phyloP scores from a whole-genome alignment of 805 yeast species.

The Kluyveromyces aestuarii region DNA sequence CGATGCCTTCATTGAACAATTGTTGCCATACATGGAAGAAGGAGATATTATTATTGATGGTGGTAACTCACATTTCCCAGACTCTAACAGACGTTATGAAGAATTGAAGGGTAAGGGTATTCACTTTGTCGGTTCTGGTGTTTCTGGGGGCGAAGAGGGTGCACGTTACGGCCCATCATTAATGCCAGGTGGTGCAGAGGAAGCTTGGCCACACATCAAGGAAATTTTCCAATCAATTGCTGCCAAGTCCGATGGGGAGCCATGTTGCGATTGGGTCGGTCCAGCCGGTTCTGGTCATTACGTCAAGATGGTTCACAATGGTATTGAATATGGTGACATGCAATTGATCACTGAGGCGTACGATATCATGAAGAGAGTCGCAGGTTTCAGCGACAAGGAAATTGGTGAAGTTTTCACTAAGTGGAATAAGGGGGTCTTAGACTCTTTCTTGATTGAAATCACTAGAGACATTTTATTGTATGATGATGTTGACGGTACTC shows the following conservation, averaged over 20 bases:
- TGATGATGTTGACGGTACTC: conserved; percentile 84
- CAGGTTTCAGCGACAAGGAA: conserved; percentile 83
- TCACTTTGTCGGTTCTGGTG: conserved; percentile 96
- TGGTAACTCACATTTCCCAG: conserved; percentile 99
- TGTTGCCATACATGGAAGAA: conserved; percentile 84
- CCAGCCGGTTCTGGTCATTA: conserved; percentile 98
- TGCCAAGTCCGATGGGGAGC: conserved; percentile 96
- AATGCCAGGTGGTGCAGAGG: conserved; percentile 98
- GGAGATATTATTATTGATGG: conserved; percentile 99
- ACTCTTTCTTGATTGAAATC: conserved; percentile 93
- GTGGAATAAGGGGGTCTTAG: conserved; percentile 97
- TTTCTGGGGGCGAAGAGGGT: conserved; percentile 99
- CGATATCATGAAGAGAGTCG: conserved; percentile 90
- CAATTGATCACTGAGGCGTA: conserved; percentile 97
- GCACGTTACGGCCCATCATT: conserved; percentile 98
- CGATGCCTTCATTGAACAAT: conserved; percentile 80
- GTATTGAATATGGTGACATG: conserved; percentile 99
- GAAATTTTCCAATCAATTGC: conserved; percentile 91
- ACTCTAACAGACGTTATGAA: conserved; percentile 90
- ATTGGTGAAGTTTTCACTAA: conserved; percentile 83
- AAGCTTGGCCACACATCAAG: conserved; percentile 98
- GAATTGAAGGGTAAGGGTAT: conserved; percentile 84
- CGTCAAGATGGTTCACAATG: conserved; percentile 99
- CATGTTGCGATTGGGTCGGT: conserved; percentile 99
- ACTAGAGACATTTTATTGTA: conserved; percentile 89